Base-by-base conservation (phyloP, 169 alveolate species). In the Cryptosporidium baileyi region DNA sequence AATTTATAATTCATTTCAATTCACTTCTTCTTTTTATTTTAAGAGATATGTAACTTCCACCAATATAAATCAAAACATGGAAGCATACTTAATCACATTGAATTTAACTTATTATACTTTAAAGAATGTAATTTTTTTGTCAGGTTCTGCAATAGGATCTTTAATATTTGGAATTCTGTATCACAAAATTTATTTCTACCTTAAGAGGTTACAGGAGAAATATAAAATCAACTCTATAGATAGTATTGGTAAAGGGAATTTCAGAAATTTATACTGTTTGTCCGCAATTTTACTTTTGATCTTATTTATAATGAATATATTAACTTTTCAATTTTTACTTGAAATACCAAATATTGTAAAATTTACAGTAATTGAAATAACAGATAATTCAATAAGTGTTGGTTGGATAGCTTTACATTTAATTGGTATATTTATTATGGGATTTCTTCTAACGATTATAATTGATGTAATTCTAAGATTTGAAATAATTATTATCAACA, bases 71-170 rank as follows among this genome's bases (percentile, higher is more conserved):
- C n/a, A n/a, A n/a, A n/a, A n/a, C n/a, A n/a, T n/a, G n/a, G n/a
- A n/a, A n/a, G n/a, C n/a, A n/a, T n/a, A n/a, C n/a, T n/a, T n/a
- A 47, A 19, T 47, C 9, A n/a, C 59, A 47, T 38, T 54, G 17
- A 74, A 74, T 41, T 24, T 57, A 19, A 40, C 44, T 5, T 57
- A 54, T 24, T 74, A 74, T 17, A 36, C 67, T 7, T 74, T 74
- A 24, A 57, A 41, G 34, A 19, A 43, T 38, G 57, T 74, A n/a
- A 67, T 74, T 34, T 74, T 52, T 40, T 19, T 74, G 54, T 44
- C 54, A 11, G 85, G 85, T 34, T 51, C 85, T n/a, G 85, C 85
- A 74, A 32, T 74, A 19, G 85, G 85, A 11, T 40, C 85, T 32
- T 54, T 74, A 2, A 8, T 51, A 22, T 74, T 74, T 65, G 81